phyloP scores from a whole-genome alignment of 345 rosid genomes.

The Rubroshorea leprosula region DNA sequence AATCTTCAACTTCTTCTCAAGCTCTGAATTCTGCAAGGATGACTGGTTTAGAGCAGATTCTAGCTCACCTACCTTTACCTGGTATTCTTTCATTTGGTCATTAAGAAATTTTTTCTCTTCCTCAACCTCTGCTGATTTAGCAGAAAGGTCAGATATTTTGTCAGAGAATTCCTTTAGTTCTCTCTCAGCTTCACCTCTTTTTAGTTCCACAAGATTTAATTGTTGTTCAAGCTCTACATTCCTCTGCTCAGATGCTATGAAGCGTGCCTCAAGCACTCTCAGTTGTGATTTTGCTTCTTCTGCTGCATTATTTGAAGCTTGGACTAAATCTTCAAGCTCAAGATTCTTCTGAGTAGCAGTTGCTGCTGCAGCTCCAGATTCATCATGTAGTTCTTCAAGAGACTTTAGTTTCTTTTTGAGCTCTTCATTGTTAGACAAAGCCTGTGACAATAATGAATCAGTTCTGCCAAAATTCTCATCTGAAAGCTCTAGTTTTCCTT shows the following conservation, averaged over 20 bases:
- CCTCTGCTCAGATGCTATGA: constrained; percentile 63
- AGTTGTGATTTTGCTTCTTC: constrained; percentile 58
- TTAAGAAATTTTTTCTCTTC: constrained; percentile 49
- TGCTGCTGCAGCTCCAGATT: constrained; percentile 56
- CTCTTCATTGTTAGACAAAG: constrained; percentile 60
- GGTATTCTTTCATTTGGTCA: constrained; percentile 43
- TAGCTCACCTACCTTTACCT: constrained; percentile 42
- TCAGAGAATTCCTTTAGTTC: constrained; percentile 49
- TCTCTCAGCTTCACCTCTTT: constrained; percentile 48
- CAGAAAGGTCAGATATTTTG: constrained; percentile 46
- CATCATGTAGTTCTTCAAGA: constrained; percentile 53
- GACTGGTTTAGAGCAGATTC: constrained; percentile 54
- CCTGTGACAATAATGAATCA: constrained; percentile 67
- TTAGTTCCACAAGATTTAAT: constrained; percentile 42
- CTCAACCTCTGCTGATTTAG: constrained; percentile 41
- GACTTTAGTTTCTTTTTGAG: constrained; percentile 73
- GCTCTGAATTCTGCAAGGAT: constrained; percentile 39
- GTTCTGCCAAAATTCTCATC: constrained; percentile 57
- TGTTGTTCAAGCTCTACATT: constrained; percentile 74
- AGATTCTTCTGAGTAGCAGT: constrained; percentile 63
- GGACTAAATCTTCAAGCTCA: constrained; percentile 61
- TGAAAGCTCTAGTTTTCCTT: constrained; percentile 58
- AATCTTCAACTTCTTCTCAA: constrained; percentile 53
- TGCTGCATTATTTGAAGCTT: constrained; percentile 52
- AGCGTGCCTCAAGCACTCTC: constrained; percentile 58